Percentiles rank a stretch among this genome's conserved stretches.
Conservation (phyloP, 352 stramenopile genomes). For the Paralagenidium karlingii region DNA sequence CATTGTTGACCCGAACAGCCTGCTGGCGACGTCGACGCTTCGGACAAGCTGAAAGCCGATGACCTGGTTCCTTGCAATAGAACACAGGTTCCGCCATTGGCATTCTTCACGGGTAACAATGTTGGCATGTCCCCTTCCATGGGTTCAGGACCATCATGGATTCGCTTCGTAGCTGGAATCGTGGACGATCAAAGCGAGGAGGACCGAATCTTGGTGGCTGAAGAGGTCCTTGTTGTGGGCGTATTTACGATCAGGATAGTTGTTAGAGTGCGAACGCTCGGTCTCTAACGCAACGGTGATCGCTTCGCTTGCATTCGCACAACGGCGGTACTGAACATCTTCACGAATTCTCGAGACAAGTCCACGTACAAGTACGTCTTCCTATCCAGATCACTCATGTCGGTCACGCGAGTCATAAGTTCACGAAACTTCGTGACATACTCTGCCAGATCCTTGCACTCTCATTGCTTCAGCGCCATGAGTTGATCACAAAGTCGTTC, state of each 20-base stretch:
- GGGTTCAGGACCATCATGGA: neutral
- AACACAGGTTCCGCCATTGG: neutral
- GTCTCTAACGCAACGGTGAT: conserved; percentile 10
- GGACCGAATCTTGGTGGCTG: too few relatives aligned
- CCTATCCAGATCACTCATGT: conserved; percentile 14
- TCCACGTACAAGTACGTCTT: conserved; percentile 9
- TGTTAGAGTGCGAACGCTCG: conserved; percentile 6
- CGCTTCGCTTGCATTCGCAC: conserved; percentile 7
- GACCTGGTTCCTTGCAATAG: neutral
- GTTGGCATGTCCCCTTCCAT: neutral
- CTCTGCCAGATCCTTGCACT: conserved; percentile 5
- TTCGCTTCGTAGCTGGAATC: neutral
- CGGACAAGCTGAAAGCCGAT: neutral
- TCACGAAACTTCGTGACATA: conserved; percentile 9
- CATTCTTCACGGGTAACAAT: neutral
- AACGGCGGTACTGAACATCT: conserved; percentile 14
- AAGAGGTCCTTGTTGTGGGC: neutral
- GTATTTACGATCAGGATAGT: conserved; percentile 1
- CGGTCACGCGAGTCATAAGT: conserved; percentile 7
- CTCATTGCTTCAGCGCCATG: conserved; percentile 7
- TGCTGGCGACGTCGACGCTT: too few relatives aligned
- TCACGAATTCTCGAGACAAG: conserved; percentile 5
- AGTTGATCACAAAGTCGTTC: conserved; percentile 8
- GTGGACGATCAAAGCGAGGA: too few relatives aligned
- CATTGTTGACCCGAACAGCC: conserved; percentile 1